These are phyloP conservation scores for Ganoderma lingzhi DNA, from an alignment of 1,284 basidiomycete genomes.

Conservation along the genomic window DNA sequence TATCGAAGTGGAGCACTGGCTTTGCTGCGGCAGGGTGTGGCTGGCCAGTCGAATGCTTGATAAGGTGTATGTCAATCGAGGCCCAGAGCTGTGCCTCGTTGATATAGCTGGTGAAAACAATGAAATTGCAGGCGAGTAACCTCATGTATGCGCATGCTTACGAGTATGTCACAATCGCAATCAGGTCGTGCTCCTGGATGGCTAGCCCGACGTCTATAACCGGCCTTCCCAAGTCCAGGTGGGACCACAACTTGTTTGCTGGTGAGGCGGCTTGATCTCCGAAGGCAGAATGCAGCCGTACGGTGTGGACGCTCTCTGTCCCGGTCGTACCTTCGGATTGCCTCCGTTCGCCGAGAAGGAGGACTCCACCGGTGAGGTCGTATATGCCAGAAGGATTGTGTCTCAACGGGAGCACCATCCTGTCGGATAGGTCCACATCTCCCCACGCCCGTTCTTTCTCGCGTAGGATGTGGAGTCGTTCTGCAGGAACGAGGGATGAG, in stretches of 20 bases:
- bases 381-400: conserved; percentile 45
- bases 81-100: conserved; percentile 25
- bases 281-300: conserved; percentile 22
- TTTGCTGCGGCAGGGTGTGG: conserved; percentile 52
- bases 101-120: conserved; percentile 20
- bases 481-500: conserved; percentile 34
- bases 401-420: conserved; percentile 13
- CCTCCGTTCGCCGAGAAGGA: conserved; percentile 46
- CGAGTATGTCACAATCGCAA: conserved; percentile 50
- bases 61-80: conserved; percentile 43
- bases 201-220: conserved; percentile 49
- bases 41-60: conserved; percentile 52
- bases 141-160: conserved; percentile 29
- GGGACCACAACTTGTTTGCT: conserved; percentile 39
- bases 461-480: conserved; percentile 41
- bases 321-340: conserved; percentile 12
- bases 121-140: background rate
- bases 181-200: conserved; percentile 56
- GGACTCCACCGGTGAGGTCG: conserved; percentile 51
- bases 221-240: conserved; percentile 39
- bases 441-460: conserved; percentile 28
- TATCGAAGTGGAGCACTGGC: conserved; percentile 44
- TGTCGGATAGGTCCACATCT: conserved; percentile 35
- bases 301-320: conserved; percentile 26
- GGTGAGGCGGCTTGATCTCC: background rate